Evolutionary conservation across 371 early-diverging fungal species (phyloP), one percentile per base, ranked within the genome.

Genomic region (Syncephalastrum racemosum): DNA sequence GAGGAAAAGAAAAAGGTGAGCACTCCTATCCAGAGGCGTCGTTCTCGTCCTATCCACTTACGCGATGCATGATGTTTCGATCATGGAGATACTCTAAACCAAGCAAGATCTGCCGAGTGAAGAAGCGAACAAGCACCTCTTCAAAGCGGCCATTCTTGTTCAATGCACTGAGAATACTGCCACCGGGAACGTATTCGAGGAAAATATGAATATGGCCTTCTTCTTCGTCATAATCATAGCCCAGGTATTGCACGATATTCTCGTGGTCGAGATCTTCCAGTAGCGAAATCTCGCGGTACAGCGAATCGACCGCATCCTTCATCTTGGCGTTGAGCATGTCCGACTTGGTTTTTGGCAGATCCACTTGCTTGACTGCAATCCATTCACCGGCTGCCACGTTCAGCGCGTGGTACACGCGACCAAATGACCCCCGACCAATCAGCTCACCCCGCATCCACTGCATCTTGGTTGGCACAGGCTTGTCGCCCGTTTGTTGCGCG

Each of bases 301-400:
- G 53, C 6, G 70, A 56, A 46, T 79, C 72, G 15, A 74, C 73
- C 1, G 58, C 64, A 39, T 75, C 74, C 13, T 58, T 47, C 53
- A 75, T 51, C 22, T 71, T 70, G 4, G 60, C 66, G n/a, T 71
- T 70, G 12, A 60, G 24, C 53, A 63, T 63, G 31, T 81, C 84
- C 2, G 83, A 70, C 45, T 78, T 84, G 18, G 77, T 85, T 8
- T 66, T 74, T 2, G 93, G 90, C 39, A 94, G 59, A 62, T 92
- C 92, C 2, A 99, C 98, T 73, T 96, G 94, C 73, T 99, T 99
- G 36, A 98, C 95, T 0, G 99, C 99, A 84, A 99, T 94, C 55
- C 96, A 81, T 57, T 89, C 92, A 6, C 93, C 91, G 4, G 90
- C 90, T 44, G 82, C 83, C 14, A 88, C 75, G 68, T 95, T 92